phyloP scores from a whole-genome alignment of 208 protist species.

The Angomonas deanei region DNA sequence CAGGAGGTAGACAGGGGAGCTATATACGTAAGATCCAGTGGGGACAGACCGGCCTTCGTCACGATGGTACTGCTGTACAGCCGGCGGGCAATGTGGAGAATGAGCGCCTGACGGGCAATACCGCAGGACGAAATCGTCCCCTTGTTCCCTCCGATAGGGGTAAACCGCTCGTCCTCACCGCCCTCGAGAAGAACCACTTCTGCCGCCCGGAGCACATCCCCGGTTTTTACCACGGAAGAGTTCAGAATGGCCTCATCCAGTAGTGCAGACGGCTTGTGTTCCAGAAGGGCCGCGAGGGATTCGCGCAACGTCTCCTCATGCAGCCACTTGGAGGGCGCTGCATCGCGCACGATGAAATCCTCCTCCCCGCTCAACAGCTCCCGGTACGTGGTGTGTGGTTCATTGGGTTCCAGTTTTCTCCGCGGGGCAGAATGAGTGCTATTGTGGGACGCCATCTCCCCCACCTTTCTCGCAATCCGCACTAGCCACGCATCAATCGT shows the following conservation, averaged over 20 bases:
- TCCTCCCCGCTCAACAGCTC: background rate
- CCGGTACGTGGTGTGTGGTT: background rate
- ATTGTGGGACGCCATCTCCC: too few species aligned
- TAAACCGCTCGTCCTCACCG: slow-evolving; percentile 17
- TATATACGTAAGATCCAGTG: slow-evolving; percentile 31
- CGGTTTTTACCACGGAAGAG: slow-evolving; percentile 8
- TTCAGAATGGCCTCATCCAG: background rate
- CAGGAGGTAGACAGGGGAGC: slow-evolving; percentile 51
- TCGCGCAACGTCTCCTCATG: background rate
- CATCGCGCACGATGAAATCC: background rate
- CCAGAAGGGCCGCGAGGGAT: background rate
- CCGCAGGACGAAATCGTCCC: background rate
- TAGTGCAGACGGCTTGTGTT: slow-evolving; percentile 4
- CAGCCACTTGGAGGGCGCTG: background rate
- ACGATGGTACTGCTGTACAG: slow-evolving; percentile 38
- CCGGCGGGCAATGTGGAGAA: slow-evolving; percentile 67
- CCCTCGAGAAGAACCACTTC: slow-evolving; percentile 44
- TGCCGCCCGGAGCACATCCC: slow-evolving; percentile 29
- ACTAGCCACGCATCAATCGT: background rate
- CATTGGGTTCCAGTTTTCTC: too few species aligned
- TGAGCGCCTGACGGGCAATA: slow-evolving; percentile 44
- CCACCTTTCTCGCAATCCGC: background rate
- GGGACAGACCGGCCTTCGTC: slow-evolving; percentile 35
- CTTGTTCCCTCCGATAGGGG: background rate
- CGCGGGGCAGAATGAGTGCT: too few species aligned